These are phyloP conservation scores for Chrysoporthe deuterocubensis DNA, from an alignment of 2,329 filamentous ascomycete species.

Conservation along the genomic window DNA sequence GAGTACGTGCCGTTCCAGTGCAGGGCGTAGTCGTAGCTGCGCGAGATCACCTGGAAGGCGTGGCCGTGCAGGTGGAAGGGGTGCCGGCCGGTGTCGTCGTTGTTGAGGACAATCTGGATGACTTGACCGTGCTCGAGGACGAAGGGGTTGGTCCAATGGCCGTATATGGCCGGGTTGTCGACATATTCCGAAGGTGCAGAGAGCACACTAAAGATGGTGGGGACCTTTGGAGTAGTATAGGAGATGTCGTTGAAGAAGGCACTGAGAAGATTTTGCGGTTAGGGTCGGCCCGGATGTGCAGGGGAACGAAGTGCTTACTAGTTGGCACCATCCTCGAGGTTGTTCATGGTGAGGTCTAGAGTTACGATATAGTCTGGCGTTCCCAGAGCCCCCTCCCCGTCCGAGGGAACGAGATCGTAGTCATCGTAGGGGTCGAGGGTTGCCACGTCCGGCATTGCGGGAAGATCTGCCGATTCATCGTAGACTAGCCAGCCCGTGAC, in stretches of 20 bases:
- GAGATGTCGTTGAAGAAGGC: slow-evolving; percentile 79
- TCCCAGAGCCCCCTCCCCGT: slow-evolving; percentile 63
- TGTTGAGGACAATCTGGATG: slow-evolving; percentile 76
- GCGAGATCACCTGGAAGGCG: slow-evolving; percentile 69
- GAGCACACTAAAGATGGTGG: slow-evolving; percentile 77
- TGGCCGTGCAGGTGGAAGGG: slow-evolving; percentile 83
- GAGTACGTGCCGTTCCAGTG: slow-evolving; percentile 45
- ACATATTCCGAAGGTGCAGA: slow-evolving; percentile 61
- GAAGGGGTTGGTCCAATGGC: slow-evolving; percentile 66
- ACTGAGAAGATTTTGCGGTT: slow-evolving; percentile 26
- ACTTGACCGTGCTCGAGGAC: slow-evolving; percentile 69
- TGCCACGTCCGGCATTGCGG: slow-evolving; percentile 54
- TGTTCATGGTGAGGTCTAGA: slow-evolving; percentile 68
- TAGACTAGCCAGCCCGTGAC: slow-evolving; percentile 69
- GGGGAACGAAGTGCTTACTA: slow-evolving; percentile 53
- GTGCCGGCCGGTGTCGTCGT: slow-evolving; percentile 71
- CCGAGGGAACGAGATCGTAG: slow-evolving; percentile 69
- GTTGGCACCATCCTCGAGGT: slow-evolving; percentile 68
- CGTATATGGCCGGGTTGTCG: slow-evolving; percentile 65
- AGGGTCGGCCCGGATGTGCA: neutral
- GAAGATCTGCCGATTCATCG: slow-evolving; percentile 49
- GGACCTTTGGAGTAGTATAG: slow-evolving; percentile 75
- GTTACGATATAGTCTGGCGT: slow-evolving; percentile 66
- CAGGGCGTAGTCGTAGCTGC: slow-evolving; percentile 62
- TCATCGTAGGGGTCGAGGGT: slow-evolving; percentile 69